Percentiles rank a stretch among this genome's conserved stretches.
Conservation (phyloP, 345 rosid genomes). For the Citrus maxima region DNA sequence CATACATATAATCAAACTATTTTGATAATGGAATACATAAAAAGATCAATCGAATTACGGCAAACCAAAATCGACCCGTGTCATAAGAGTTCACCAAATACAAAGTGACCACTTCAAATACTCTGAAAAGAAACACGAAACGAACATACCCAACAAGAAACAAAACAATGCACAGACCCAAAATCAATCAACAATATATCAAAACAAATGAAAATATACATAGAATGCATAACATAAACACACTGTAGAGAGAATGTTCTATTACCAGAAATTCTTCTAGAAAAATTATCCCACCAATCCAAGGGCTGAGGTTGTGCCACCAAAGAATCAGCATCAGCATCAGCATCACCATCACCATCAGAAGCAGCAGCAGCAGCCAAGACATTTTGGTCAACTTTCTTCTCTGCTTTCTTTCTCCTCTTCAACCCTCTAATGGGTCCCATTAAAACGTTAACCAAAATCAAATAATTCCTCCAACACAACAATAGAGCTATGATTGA, state of each 20-base stretch:
- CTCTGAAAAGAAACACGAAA: slow-evolving; percentile 6
- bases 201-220: slow-evolving; percentile 1
- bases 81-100: slow-evolving; percentile 6
- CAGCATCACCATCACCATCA: slow-evolving; percentile 22
- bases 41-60: slow-evolving; percentile 17
- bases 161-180: slow-evolving; percentile 7
- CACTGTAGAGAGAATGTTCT: background rate
- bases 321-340: slow-evolving; percentile 21
- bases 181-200: slow-evolving; percentile 16
- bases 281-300: slow-evolving; percentile 84
- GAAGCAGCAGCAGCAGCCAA: slow-evolving; percentile 32
- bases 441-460: slow-evolving; percentile 18
- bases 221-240: background rate
- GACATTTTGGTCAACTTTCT: slow-evolving; percentile 63
- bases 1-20: background rate
- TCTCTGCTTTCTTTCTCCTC: slow-evolving; percentile 56
- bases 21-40: background rate
- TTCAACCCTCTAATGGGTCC: slow-evolving; percentile 47
- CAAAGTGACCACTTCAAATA: slow-evolving; percentile 10
- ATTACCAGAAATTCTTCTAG: slow-evolving; percentile 64
- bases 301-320: slow-evolving; percentile 29
- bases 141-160: slow-evolving; percentile 7
- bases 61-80: slow-evolving; percentile 25
- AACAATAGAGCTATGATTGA: background rate
- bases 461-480: background rate